phyloP scores from a whole-genome alignment of 768 basidiomycete species.

The Gloeostereum incarnatum region DNA sequence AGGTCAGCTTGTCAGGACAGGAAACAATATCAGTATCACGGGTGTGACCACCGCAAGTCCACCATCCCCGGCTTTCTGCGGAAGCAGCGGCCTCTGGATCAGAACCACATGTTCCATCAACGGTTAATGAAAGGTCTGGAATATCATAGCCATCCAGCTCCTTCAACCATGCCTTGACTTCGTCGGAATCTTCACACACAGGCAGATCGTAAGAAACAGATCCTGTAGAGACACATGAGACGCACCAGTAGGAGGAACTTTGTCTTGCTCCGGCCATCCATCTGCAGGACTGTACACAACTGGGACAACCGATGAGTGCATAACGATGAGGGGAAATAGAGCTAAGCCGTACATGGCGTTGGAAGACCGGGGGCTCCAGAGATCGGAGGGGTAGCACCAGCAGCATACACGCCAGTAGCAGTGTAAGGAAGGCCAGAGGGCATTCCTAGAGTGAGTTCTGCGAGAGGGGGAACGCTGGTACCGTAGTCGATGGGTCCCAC shows the following conservation, averaged over 20 bases:
- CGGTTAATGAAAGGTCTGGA: conserved; percentile 53
- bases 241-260: conserved; percentile 49
- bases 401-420: conserved; percentile 40
- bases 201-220: conserved; percentile 18
- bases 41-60: conserved; percentile 78
- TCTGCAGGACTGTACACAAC: conserved; percentile 27
- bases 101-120: conserved; percentile 58
- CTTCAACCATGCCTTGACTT: conserved; percentile 69
- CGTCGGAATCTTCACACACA: conserved; percentile 11
- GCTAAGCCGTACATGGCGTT: conserved; percentile 37
- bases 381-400: conserved; percentile 55
- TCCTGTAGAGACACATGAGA: conserved; percentile 4
- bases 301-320: conserved; percentile 5
- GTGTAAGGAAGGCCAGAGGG: conserved; percentile 37
- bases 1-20: conserved; percentile 61
- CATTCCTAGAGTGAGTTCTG: conserved; percentile 55
- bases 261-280: conserved; percentile 63
- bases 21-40: conserved; percentile 51
- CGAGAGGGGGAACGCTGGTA: conserved; percentile 43
- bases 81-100: conserved; percentile 48
- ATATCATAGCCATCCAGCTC: conserved; percentile 66
- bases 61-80: conserved; percentile 71
- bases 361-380: conserved; percentile 63
- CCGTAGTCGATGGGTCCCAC: conserved; percentile 14
- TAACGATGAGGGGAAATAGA: conserved; percentile 2